Evolutionary conservation across 495 filamentous ascomycete genomes (phyloP), one percentile per base, ranked within the genome.

Genomic region (Copromyces sp.): DNA sequence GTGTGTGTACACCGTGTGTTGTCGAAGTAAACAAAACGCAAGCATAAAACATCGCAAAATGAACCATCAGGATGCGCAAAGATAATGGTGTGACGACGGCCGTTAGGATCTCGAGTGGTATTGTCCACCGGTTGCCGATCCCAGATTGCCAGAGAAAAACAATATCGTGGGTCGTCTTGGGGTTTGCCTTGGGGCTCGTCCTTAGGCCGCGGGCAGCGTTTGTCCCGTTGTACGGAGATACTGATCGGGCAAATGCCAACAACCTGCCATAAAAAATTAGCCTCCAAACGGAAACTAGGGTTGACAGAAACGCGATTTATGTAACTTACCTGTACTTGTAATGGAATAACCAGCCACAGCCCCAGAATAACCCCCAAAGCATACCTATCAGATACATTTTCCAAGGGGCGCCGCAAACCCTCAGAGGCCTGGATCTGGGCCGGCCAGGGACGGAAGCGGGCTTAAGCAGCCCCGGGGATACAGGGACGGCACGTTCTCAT

Each of bases 401-500:
- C 69, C 69, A 44, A 71, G 14, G 12, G 53, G 32, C 29, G 32
- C 29, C 2, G 53, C 53, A 61, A 61, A 14, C 53, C n/a, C 45
- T 68, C 32, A 45, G 69, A 37, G 42, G 16, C 39, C 9, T 37
- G 29, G 29, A 44, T 20, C 37, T n/a, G 29, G n/a, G 42, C 35
- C 71, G 45, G 61, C 71, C 53, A 71, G 73, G 44, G 41, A 70
- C 72, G 24, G 40, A 42, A 61, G 72, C 72, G 68, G 70, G 65
- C 75, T 76, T 71, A 68, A 53, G 68, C 73, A 77, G 86, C 87
- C 69, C 86, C 89, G 74, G 86, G 81, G 69, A 88, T 86, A 80
- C 92, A 94, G 39, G 86, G 84, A 68, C 89, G 83, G 79, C 92
- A 94, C 35, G 87, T 88, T 84, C 93, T 92, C 69, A 93, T 81